A percentile compares a stretch with the other conserved stretches of the same genome.
phyloP scores from a whole-genome alignment of 1,284 basidiomycete genomes.

The Porogramme epimiltina region DNA sequence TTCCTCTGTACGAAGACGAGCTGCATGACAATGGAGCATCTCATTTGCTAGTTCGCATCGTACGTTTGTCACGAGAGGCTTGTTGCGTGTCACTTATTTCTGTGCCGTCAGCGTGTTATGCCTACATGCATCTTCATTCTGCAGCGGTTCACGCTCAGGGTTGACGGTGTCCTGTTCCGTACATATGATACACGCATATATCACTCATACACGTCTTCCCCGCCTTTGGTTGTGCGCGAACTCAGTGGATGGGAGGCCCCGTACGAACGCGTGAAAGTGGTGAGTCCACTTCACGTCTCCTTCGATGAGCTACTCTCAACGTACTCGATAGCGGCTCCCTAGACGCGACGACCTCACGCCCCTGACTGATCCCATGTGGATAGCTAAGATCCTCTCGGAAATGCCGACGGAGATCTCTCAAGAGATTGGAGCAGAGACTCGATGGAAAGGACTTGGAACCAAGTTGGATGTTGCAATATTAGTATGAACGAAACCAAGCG shows the following conservation, averaged over 20 bases:
- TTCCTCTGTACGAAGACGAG: slow-evolving; percentile 92
- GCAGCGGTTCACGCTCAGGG: slow-evolving; percentile 89
- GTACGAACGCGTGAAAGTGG: slow-evolving; percentile 81
- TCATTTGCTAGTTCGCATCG: slow-evolving; percentile 80
- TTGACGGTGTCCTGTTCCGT: slow-evolving; percentile 95
- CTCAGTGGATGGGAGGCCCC: slow-evolving; percentile 88
- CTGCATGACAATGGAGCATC: slow-evolving; percentile 93
- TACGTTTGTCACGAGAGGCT: slow-evolving; percentile 63
- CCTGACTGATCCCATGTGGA: slow-evolving; percentile 87
- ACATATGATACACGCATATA: slow-evolving; percentile 90
- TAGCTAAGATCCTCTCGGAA: slow-evolving; percentile 74
- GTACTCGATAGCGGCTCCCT: slow-evolving; percentile 68
- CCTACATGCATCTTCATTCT: slow-evolving; percentile 94
- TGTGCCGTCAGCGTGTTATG: slow-evolving; percentile 84
- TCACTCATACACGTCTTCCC: slow-evolving; percentile 71
- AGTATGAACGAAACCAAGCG: neutral
- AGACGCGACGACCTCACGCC: slow-evolving; percentile 85
- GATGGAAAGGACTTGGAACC: slow-evolving; percentile 78
- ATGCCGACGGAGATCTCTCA: slow-evolving; percentile 64
- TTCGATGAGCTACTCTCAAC: neutral
- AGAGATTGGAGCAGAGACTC: slow-evolving; percentile 62
- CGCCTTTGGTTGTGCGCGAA: slow-evolving; percentile 77
- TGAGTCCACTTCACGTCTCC: slow-evolving; percentile 38
- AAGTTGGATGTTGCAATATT: slow-evolving; percentile 41
- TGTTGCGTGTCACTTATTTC: neutral